Percentiles rank a stretch among this genome's conserved stretches.
Conservation (phyloP, 2,329 filamentous ascomycete genomes). For the Chaetomium strumarium region DNA sequence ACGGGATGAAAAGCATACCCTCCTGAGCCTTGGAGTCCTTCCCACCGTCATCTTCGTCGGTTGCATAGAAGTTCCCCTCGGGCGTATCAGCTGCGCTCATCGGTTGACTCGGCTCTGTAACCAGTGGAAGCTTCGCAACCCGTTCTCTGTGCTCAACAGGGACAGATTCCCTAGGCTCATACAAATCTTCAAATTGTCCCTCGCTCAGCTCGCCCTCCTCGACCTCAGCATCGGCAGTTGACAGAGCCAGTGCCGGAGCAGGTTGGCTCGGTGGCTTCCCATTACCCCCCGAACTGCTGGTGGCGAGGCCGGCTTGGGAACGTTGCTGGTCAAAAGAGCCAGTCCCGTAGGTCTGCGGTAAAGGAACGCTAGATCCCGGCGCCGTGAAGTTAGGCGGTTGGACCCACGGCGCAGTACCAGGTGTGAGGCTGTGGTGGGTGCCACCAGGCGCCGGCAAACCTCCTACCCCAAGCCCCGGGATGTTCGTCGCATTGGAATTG, state of each 20-base stretch:
- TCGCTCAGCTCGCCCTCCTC: conserved; percentile 79
- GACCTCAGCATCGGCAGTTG: conserved; percentile 20
- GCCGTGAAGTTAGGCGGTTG: conserved; percentile 4
- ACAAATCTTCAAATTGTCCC: conserved; percentile 53
- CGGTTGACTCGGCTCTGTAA: conserved; percentile 14
- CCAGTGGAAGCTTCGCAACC: conserved; percentile 1
- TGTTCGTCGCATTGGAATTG: conserved; percentile 33
- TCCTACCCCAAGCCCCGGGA: conserved; percentile 36
- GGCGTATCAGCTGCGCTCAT: conserved; percentile 23
- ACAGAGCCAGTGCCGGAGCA: background rate
- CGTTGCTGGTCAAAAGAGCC: background rate
- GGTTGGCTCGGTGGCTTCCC: conserved; percentile 1
- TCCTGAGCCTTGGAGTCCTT: conserved; percentile 1
- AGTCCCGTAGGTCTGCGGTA: background rate
- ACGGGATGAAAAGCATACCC: conserved; percentile 2
- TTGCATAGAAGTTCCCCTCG: conserved; percentile 27
- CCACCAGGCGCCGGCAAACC: conserved; percentile 13
- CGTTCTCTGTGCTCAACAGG: background rate
- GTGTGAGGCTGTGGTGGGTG: background rate
- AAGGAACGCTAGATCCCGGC: background rate
- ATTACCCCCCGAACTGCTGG: background rate
- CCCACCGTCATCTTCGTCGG: conserved; percentile 25
- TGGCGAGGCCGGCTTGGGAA: background rate
- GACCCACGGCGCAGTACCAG: conserved; percentile 12
- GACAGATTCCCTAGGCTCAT: conserved; percentile 37